phyloP scores from a whole-genome alignment of 2,329 filamentous ascomycete genomes.

The Furcasterigmium furcatum region DNA sequence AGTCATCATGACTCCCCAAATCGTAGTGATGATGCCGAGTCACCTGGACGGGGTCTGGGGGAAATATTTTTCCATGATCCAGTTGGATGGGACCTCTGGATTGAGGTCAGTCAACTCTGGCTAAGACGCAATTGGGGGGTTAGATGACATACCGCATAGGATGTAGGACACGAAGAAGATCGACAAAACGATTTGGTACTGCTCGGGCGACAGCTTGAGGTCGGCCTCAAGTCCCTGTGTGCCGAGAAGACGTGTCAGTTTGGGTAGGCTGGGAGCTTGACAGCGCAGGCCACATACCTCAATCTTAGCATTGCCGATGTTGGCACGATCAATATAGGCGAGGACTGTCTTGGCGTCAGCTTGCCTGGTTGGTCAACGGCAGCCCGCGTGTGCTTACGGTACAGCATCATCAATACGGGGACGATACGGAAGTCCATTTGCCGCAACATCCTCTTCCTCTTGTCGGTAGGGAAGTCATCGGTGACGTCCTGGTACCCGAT shows the following conservation, averaged over 20 bases:
- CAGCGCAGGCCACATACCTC: slow-evolving; percentile 20
- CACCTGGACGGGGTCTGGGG: no score
- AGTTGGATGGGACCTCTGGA: background rate
- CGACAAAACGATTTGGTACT: slow-evolving; percentile 31
- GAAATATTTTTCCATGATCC: slow-evolving; percentile 5
- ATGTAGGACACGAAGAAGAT: slow-evolving; percentile 63
- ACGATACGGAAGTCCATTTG: slow-evolving; percentile 28
- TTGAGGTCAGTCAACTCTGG: background rate
- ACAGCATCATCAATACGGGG: slow-evolving; percentile 54
- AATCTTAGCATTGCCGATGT: slow-evolving; percentile 50
- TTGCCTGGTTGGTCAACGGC: no score
- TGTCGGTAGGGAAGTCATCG: no score
- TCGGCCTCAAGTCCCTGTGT: slow-evolving; percentile 35
- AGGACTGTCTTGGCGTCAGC: no score
- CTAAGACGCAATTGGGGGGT: slow-evolving; percentile 13
- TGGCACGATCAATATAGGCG: slow-evolving; percentile 17
- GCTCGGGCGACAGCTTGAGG: no score
- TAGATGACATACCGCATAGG: slow-evolving; percentile 21
- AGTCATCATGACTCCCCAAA: slow-evolving; percentile 40
- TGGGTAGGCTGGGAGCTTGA: no score
- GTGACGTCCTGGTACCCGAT: no score
- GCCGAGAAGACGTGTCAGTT: slow-evolving; percentile 52
- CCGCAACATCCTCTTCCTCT: slow-evolving; percentile 2
- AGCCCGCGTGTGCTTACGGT: slow-evolving; percentile 21
- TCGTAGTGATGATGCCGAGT: slow-evolving; percentile 29